These are phyloP conservation scores for Aegilops sharonensis DNA, from an alignment of 176 grass and related monocot genomes.

Conservation along the genomic window DNA sequence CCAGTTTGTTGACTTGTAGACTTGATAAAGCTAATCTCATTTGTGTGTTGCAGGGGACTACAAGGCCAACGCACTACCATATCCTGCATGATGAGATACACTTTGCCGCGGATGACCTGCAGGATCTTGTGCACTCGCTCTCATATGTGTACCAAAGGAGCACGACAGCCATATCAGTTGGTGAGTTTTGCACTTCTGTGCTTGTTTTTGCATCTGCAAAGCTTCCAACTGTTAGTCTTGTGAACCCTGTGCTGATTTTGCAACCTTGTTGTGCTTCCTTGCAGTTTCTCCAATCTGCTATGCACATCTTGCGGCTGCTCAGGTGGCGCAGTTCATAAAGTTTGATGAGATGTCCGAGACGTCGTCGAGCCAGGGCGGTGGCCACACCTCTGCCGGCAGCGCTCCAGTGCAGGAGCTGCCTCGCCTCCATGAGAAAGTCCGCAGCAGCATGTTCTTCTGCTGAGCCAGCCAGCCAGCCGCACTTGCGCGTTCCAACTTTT, in stretches of 20 bases:
- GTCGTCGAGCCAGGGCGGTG: conserved; percentile 64
- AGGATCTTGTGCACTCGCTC: conserved; percentile 84
- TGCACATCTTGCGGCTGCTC: conserved; percentile 70
- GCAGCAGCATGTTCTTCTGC: conserved; percentile 91
- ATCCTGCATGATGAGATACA: conserved; percentile 87
- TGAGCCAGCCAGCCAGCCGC: conserved; percentile 6
- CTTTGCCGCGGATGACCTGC: conserved; percentile 68
- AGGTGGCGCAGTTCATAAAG: conserved; percentile 80
- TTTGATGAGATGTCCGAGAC: conserved; percentile 76
- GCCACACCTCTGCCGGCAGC: conserved; percentile 36
- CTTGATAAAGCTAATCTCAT: not conserved
- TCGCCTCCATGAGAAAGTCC: conserved; percentile 72
- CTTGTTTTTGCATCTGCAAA: not conserved
- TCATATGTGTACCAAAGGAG: conserved; percentile 98
- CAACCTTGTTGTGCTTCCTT: not conserved
- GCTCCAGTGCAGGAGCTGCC: conserved; percentile 61
- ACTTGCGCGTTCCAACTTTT: not conserved
- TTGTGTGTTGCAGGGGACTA: conserved; percentile 67
- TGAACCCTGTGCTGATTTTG: not conserved
- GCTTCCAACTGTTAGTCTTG: not conserved
- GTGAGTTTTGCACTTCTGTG: conserved; percentile 25
- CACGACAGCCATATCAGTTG: conserved; percentile 89
- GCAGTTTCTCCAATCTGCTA: conserved; percentile 91
- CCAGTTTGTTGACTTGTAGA: not conserved
- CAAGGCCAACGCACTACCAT: conserved; percentile 84